These are phyloP conservation scores for Neurospora tetrasperma DNA, from an alignment of 495 filamentous ascomycete genomes.

Conservation along the genomic window DNA sequence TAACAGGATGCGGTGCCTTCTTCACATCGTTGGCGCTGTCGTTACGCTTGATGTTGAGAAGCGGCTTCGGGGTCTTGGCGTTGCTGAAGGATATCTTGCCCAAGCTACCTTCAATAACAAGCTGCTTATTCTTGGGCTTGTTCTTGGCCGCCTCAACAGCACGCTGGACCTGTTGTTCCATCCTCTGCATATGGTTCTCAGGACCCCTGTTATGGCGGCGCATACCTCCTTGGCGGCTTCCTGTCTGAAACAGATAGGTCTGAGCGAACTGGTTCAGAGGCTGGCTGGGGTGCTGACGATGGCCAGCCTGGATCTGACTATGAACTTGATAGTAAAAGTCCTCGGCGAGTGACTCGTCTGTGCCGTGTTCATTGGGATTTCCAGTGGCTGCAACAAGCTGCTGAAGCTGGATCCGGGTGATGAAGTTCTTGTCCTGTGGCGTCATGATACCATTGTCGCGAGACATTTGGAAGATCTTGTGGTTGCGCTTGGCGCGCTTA, in stretches of 20 bases:
- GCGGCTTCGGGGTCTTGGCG: slow-evolving; percentile 86
- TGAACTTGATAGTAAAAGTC: slow-evolving; percentile 99
- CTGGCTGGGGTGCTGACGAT: slow-evolving; percentile 78
- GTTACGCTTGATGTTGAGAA: slow-evolving; percentile 89
- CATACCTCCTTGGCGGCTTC: slow-evolving; percentile 60
- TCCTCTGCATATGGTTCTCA: slow-evolving; percentile 95
- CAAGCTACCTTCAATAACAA: slow-evolving; percentile 96
- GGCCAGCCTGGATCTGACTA: slow-evolving; percentile 80
- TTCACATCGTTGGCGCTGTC: slow-evolving; percentile 53
- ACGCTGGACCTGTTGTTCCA: slow-evolving; percentile 97
- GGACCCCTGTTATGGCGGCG: slow-evolving; percentile 64
- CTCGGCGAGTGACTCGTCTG: slow-evolving; percentile 69
- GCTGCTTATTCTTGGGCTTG: slow-evolving; percentile 93
- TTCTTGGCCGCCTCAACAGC: slow-evolving; percentile 94
- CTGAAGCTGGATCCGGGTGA: slow-evolving; percentile 93
- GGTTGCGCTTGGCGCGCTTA: slow-evolving; percentile 90
- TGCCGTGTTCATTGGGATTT: slow-evolving; percentile 66
- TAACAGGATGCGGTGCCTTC: slow-evolving; percentile 33
- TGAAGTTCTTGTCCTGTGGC: slow-evolving; percentile 98
- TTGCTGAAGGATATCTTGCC: slow-evolving; percentile 99
- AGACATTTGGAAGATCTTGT: slow-evolving; percentile 92
- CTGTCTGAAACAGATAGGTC: slow-evolving; percentile 92
- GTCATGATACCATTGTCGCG: slow-evolving; percentile 97
- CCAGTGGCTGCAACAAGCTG: slow-evolving; percentile 89
- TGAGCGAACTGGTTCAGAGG: slow-evolving; percentile 93